These are phyloP conservation scores for Penicillium riverlandense DNA, from an alignment of 495 filamentous ascomycete species.

Conservation along the genomic window DNA sequence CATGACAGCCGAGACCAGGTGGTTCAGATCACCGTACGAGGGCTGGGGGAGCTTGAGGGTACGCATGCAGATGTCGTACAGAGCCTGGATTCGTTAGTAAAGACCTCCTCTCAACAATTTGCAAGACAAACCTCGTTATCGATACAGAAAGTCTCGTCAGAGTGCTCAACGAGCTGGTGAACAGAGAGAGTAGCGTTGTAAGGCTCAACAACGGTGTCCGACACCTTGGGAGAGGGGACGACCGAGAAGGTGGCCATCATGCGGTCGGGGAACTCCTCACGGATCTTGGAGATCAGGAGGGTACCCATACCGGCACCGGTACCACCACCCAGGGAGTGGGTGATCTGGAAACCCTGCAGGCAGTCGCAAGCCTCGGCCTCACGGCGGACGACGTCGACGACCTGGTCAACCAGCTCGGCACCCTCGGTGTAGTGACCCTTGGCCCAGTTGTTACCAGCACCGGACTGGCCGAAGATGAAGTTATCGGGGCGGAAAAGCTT, in stretches of 20 bases:
- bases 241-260: slow-evolving; percentile 99
- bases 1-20: slow-evolving; percentile 99
- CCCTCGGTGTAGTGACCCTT: slow-evolving; percentile 99
- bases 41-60: slow-evolving; percentile 98
- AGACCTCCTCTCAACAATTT: not conserved
- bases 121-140: slow-evolving; percentile 76
- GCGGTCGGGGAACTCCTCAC: slow-evolving; percentile 99
- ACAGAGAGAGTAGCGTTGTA: slow-evolving; percentile 99
- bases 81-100: slow-evolving; percentile 46
- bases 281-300: slow-evolving; percentile 99
- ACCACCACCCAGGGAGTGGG: slow-evolving; percentile 99
- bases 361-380: slow-evolving; percentile 99
- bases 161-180: slow-evolving; percentile 99
- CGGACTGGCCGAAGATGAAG: slow-evolving; percentile 99
- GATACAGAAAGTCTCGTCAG: slow-evolving; percentile 99
- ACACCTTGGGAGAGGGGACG: slow-evolving; percentile 98
- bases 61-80: slow-evolving; percentile 99
- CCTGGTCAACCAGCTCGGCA: slow-evolving; percentile 97
- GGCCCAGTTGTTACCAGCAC: slow-evolving; percentile 99
- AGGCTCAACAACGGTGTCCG: slow-evolving; percentile 98
- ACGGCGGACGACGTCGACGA: slow-evolving; percentile 96
- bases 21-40: slow-evolving; percentile 98
- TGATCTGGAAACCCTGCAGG: slow-evolving; percentile 99
- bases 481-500: slow-evolving; percentile 99
- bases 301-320: slow-evolving; percentile 99